These are phyloP conservation scores for Apiosordaria backusii DNA, from an alignment of 495 filamentous ascomycete species.

Conservation along the genomic window DNA sequence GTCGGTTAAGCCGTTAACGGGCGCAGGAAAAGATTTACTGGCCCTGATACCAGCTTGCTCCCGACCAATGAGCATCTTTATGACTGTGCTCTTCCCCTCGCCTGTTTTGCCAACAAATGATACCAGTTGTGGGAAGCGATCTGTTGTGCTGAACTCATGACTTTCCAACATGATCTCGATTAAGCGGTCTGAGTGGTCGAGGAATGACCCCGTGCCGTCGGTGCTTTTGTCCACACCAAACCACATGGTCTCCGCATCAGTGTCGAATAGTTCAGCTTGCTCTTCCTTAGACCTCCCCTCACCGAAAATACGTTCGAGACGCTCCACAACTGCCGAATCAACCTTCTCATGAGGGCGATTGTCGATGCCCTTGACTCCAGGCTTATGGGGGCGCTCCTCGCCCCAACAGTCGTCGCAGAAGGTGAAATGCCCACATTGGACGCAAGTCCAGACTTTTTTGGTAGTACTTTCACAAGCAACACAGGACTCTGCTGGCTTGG, in stretches of 20 bases:
- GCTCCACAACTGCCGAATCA: conserved; percentile 26
- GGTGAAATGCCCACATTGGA: conserved; percentile 9
- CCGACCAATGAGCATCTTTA: conserved; percentile 50
- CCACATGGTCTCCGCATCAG: conserved; percentile 49
- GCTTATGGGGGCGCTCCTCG: conserved; percentile 18
- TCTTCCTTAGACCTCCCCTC: conserved; percentile 25
- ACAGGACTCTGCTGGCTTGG: neutral
- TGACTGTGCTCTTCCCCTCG: conserved; percentile 56
- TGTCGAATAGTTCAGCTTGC: conserved; percentile 29
- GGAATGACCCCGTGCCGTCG: conserved; percentile 30
- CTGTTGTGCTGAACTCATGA: conserved; percentile 22
- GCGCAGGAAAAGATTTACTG: conserved; percentile 23
- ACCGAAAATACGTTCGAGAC: conserved; percentile 30
- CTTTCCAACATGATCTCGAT: conserved; percentile 41
- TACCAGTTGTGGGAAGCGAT: conserved; percentile 43
- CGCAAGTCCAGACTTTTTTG: conserved; percentile 12
- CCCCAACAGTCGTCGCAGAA: conserved; percentile 19
- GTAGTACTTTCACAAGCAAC: neutral
- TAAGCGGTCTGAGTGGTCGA: conserved; percentile 38
- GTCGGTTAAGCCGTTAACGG: conserved; percentile 36
- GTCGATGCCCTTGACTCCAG: conserved; percentile 8
- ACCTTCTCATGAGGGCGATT: conserved; percentile 30
- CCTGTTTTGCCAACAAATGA: conserved; percentile 54
- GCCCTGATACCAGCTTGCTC: conserved; percentile 20
- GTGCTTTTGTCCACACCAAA: conserved; percentile 42